A percentile compares a stretch with the other conserved stretches of the same genome.
phyloP scores from a whole-genome alignment of 1,139 yeast genomes.

The Magnusiomyces suaveolens region DNA sequence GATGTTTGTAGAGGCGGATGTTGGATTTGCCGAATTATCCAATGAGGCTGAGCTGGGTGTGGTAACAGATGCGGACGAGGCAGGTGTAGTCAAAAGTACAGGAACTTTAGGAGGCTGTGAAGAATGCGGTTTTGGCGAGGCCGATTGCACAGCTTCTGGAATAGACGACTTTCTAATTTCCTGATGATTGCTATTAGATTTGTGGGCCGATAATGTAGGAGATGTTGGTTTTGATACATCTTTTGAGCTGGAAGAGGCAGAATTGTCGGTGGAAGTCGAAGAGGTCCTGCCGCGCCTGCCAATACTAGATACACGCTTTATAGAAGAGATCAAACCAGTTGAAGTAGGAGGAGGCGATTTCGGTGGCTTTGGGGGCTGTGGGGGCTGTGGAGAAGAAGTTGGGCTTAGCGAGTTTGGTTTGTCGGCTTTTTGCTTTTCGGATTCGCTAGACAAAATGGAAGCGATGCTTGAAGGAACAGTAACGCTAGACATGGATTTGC shows the following conservation, averaged over 20 bases:
- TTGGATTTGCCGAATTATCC: not conserved
- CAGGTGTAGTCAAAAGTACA: not conserved
- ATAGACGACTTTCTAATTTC: too few relatives aligned
- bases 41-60: not conserved
- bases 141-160: too few relatives aligned
- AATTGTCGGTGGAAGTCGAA: not conserved
- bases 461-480: not conserved
- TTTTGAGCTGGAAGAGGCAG: not conserved
- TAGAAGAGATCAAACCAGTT: conserved; percentile 8
- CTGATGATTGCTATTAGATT: too few relatives aligned
- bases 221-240: not conserved
- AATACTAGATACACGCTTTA: not conserved
- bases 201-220: not conserved
- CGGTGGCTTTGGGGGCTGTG: not conserved
- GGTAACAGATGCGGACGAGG: not conserved
- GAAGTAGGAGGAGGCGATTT: not conserved
- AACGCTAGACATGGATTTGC: not conserved
- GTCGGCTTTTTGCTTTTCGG: not conserved
- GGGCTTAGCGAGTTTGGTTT: not conserved
- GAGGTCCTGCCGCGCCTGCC: not conserved
- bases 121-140: not conserved
- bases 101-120: not conserved
- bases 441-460: not conserved
- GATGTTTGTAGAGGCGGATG: too few relatives aligned
- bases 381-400: not conserved